Conservation (phyloP, 192 early-diverging fungal genomes). For the Podila horticola region DNA sequence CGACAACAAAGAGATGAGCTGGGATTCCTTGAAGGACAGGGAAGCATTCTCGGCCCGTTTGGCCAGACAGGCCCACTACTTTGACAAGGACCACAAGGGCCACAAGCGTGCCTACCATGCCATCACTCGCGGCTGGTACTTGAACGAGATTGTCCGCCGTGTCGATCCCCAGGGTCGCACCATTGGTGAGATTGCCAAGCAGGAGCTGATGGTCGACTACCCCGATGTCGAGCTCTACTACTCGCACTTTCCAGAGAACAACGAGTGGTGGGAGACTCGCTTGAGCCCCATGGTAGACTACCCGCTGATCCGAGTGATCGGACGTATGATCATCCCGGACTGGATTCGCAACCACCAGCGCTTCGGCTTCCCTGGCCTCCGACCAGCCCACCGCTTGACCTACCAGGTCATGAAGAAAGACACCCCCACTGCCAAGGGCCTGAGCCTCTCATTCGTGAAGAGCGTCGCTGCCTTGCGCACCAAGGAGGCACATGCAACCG, state of each 20-base stretch:
- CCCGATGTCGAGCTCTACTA: conserved; percentile 66
- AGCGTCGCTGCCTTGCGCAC: conserved; percentile 6
- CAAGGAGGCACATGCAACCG: conserved; percentile 38
- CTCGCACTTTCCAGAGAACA: conserved; percentile 35
- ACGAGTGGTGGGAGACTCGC: conserved; percentile 51
- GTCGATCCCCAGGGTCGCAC: conserved; percentile 67
- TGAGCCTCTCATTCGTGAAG: not conserved
- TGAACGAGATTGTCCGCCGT: conserved; percentile 77
- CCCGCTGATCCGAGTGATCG: conserved; percentile 58
- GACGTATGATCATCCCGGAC: conserved; percentile 57
- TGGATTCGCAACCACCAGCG: conserved; percentile 9
- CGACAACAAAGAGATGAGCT: conserved; percentile 40
- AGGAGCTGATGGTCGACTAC: conserved; percentile 67
- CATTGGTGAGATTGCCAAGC: conserved; percentile 64
- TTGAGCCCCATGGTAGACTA: conserved; percentile 56
- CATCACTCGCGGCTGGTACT: conserved; percentile 74
- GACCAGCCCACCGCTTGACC: not conserved
- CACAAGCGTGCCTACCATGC: conserved; percentile 67
- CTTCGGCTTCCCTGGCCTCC: not conserved
- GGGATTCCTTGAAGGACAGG: conserved; percentile 58
- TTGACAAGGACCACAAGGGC: conserved; percentile 52
- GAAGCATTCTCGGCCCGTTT: conserved; percentile 62
- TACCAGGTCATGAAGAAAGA: not conserved
- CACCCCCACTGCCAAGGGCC: not conserved
- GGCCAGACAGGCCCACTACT: conserved; percentile 73